These are phyloP conservation scores for Pterulicium gracile DNA, from an alignment of 1,284 basidiomycete genomes.

Conservation along the genomic window DNA sequence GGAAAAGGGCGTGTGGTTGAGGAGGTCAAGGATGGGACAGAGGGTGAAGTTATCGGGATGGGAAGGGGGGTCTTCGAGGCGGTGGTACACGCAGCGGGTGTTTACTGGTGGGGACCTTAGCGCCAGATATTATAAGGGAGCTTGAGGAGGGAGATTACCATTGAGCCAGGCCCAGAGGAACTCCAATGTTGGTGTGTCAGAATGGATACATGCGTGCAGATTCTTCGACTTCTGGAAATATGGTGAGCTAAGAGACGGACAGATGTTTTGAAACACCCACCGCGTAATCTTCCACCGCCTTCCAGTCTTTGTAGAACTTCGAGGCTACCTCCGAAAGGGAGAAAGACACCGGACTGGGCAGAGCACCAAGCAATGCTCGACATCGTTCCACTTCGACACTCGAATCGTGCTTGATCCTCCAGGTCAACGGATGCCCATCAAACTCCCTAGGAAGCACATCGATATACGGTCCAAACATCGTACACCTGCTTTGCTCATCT, in stretches of 20 bases:
- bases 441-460: constrained; percentile 63
- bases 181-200: constrained; percentile 23
- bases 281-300: constrained; percentile 32
- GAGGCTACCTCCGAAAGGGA: constrained; percentile 36
- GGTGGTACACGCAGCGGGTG: constrained; percentile 76
- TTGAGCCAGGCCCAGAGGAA: constrained; percentile 85
- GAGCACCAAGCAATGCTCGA: constrained; percentile 22
- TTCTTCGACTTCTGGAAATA: constrained; percentile 3
- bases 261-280: constrained; percentile 23
- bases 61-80: constrained; percentile 39
- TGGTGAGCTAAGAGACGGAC: no score
- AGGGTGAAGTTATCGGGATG: constrained; percentile 71
- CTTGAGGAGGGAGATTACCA: constrained; percentile 29
- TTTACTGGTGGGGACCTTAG: constrained; percentile 49
- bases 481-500: constrained; percentile 31
- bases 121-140: constrained; percentile 8
- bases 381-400: constrained; percentile 11
- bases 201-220: constrained; percentile 11
- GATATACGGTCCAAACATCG: constrained; percentile 67
- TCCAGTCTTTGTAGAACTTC: constrained; percentile 54
- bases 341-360: constrained; percentile 40
- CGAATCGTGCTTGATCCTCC: constrained; percentile 35
- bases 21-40: constrained; percentile 79
- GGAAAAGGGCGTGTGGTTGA: constrained; percentile 49
- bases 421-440: constrained; percentile 63